Evolutionary conservation across 306 rosid species (phyloP), one percentile per base, ranked within the genome.

Genomic region (Castanopsis chinensis): DNA sequence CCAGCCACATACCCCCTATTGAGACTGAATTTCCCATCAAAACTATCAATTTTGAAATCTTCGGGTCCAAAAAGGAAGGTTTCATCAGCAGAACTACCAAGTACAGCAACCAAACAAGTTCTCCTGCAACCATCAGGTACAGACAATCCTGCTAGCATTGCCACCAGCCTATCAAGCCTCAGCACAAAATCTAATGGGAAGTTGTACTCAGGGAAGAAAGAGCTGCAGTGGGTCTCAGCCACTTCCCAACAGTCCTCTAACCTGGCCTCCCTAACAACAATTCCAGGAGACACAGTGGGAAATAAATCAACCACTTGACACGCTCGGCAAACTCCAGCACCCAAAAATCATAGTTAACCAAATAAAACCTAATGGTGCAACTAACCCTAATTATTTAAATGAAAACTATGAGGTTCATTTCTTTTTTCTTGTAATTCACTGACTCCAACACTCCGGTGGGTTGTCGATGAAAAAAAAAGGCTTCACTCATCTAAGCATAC

Each of bases 171-270:
- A 86, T 96, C 96, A 83, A 93, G 79, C 83, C 98, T 85, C 79
- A 96, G 83, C 78, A 96, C 89, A 71, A 93, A 93, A 79, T 93
- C 96, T 72, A 96, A 80, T 14, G 99, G 99, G 85, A 96, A 96
- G 14, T 90, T 79, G 79, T 93, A 93, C 11, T 86, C 93, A 5
- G 97, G 99, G 88, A 91, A 96, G 92, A 96, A 96, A 41, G 97
- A 93, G 88, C 99, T 93, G 94, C 99, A 96, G 73, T 93, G 99
- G 76, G 96, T 96, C 92, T 96, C 98, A 23, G 98, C 99, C 80
- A 96, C 99, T 88, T 91, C 99, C 99, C 99, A 96, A 80, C 92
- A 91, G 83, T 96, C 99, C 90, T 90, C 96, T 65, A 96, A 69
- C 83, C 99, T 87, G 0, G 99, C 99, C 88, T 96, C 97, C 53